Percentiles rank a stretch among this genome's conserved stretches.
Evolutionary conservation across 2,329 filamentous ascomycete genomes (phyloP).

Genomic region (Fusarium gaditjirri): DNA sequence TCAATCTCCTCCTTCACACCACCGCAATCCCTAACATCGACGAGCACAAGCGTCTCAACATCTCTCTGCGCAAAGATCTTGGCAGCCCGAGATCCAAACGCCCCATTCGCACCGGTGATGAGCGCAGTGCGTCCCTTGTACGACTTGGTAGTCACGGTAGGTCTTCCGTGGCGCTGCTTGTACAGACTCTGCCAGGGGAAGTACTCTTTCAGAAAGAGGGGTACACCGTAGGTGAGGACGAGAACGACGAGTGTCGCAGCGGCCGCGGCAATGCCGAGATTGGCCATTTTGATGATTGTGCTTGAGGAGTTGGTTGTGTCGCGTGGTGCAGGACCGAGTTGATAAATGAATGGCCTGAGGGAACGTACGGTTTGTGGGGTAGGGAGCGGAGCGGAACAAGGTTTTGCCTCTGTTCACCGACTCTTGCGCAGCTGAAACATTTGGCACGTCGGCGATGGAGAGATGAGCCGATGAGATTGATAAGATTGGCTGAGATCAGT

Average conservation of each 20-base stretch:
- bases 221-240: slow-evolving; percentile 45
- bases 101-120: slow-evolving; percentile 51
- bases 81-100: slow-evolving; percentile 51
- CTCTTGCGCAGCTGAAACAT: not conserved
- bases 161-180: slow-evolving; percentile 48
- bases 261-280: slow-evolving; percentile 9
- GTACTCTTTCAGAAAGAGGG: slow-evolving; percentile 48
- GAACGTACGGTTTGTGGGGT: slow-evolving; percentile 38
- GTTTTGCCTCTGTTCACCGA: slow-evolving; percentile 29
- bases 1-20: slow-evolving; percentile 50
- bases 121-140: slow-evolving; percentile 51
- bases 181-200: slow-evolving; percentile 50
- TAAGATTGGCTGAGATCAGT: not conserved
- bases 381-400: slow-evolving; percentile 36
- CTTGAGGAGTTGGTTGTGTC: not conserved
- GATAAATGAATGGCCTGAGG: not conserved
- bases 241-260: slow-evolving; percentile 29
- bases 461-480: not conserved
- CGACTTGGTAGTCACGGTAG: slow-evolving; percentile 49
- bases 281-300: slow-evolving; percentile 27
- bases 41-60: slow-evolving; percentile 50
- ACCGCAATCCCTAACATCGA: slow-evolving; percentile 49
- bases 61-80: slow-evolving; percentile 50
- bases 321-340: slow-evolving; percentile 7
- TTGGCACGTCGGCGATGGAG: not conserved